These are phyloP conservation scores for Emericellopsis terricola DNA, from an alignment of 495 filamentous ascomycete genomes.

Conservation along the genomic window DNA sequence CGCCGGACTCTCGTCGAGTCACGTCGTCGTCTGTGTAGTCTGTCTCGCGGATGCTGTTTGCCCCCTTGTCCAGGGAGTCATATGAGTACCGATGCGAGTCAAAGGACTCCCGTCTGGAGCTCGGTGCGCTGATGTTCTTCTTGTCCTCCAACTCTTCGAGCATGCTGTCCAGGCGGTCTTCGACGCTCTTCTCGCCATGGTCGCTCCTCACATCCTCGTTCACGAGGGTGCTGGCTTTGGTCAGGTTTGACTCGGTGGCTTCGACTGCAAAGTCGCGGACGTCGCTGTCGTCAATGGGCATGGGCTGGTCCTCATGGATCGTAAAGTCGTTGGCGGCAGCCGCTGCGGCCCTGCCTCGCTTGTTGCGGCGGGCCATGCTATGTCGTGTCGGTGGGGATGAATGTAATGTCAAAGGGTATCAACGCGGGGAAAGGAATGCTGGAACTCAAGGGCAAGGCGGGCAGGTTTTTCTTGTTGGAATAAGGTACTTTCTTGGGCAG, in stretches of 20 bases:
- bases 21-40: background rate
- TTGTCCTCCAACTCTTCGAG: constrained; percentile 1
- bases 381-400: too few relatives aligned
- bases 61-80: background rate
- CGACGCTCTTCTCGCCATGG: background rate
- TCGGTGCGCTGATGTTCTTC: background rate
- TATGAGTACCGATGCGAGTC: background rate
- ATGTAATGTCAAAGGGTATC: too few relatives aligned
- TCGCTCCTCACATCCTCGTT: background rate
- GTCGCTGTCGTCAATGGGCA: too few relatives aligned
- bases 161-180: background rate
- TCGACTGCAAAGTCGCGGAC: background rate
- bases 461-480: too few relatives aligned
- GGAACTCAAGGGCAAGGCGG: too few relatives aligned
- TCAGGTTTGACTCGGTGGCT: background rate
- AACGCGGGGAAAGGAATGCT: too few relatives aligned
- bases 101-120: background rate
- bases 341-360: too few relatives aligned
- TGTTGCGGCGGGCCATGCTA: too few relatives aligned
- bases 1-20: background rate
- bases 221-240: background rate
- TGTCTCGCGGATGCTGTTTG: background rate
- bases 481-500: too few relatives aligned
- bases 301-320: too few relatives aligned
- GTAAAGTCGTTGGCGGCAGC: too few relatives aligned